Evolutionary conservation across 2,329 filamentous ascomycete species (phyloP), one percentile per base, ranked within the genome.

Genomic region (Colletotrichum musae): DNA sequence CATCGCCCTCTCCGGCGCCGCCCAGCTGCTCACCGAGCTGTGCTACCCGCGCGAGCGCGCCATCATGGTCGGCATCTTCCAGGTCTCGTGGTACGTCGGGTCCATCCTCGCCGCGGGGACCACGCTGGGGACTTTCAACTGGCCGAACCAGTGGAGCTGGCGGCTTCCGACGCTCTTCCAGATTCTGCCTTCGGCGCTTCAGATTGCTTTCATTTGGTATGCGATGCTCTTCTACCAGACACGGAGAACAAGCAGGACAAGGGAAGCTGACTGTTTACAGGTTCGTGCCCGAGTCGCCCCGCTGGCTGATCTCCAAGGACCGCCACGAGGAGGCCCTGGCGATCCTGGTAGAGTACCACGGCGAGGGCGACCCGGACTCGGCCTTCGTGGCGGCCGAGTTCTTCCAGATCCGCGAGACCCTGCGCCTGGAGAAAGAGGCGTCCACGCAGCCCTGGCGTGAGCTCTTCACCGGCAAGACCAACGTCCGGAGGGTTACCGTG

Each of bases 11-110:
- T 84, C 83, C 0, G 86, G 74, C 87, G 68, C 82, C 88, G 7
- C 86, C 1, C 80, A 82, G 3, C 74, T 88, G 66, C 82, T 88
- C 6, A 84, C 83, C 72, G 87, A 88, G 64, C 76, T 88, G 10
- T 83, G 81, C 0, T 83, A 87, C 72, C 86, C 86, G 0, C 87
- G 85, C 72, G 85, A 88, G 72, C 82, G 86, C 57, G 80, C 84
- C 0, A 82, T 84, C 12, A 73, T 88, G 43, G 87, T 85, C 0
- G 85, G 84, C 2, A 80, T 88, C 4, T 88, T 87, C 78, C 88
- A 88, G 63, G 84, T 73, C 18, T 56, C 59, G 0, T 86, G 83
- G 78, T 86, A 84, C 62, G 74, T 86, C 5, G 84, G 84, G 5
- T 71, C 74, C 9, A 84, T 86, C 26, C 68, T 76, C 4, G 79